Base-by-base conservation (phyloP, 2,329 filamentous ascomycete species). In the Xylariaceae sp. region DNA sequence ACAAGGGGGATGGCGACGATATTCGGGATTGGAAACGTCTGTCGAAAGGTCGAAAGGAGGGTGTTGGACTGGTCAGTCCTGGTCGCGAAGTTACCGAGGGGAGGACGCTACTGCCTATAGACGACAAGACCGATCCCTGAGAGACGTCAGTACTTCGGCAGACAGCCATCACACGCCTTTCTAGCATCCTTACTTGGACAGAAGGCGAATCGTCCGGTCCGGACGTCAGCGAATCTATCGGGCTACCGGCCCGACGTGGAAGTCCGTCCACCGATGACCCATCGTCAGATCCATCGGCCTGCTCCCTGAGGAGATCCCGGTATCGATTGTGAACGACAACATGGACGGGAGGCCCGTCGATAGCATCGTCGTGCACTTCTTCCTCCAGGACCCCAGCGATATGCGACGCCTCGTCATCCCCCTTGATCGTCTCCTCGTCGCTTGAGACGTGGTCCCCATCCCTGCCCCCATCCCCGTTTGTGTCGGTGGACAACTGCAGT, bases 31-130 rank as follows among this genome's bases (percentile, higher is more conserved):
- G 88, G 64, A 98, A 98, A 40, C 92, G 81, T 48, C 88, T 81
- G 59, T 98, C 92, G 61, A 98, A 98, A 4, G 92, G 90, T 56
- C 90, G 81, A 54, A 96, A 84, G 12, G 87, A 88, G 14, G 85
- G 85, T 12, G 84, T 86, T 11, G 87, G 82, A 51, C 83, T 88
- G 48, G 66, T 67, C 27, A 84, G 64, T 44, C 78, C 73, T 14
- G 78, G 73, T 41, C 83, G 74, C 12, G 83, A 82, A 50, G 78
- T 79, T 43, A 82, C 70, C 24, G 83, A 81, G 3, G 81, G 79
- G 18, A 88, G 73, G 26, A 84, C 68, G 54, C 83, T 88, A 63
- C 87, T 88, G 26, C 80, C 76, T n/a, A 81, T 78, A 4, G 87
- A 80, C 17, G 75, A 81, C 38, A 77, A 57, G 26, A 74, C 60